Evolutionary conservation across 768 basidiomycete species (phyloP).

Genomic region (Boletales sp.): DNA sequence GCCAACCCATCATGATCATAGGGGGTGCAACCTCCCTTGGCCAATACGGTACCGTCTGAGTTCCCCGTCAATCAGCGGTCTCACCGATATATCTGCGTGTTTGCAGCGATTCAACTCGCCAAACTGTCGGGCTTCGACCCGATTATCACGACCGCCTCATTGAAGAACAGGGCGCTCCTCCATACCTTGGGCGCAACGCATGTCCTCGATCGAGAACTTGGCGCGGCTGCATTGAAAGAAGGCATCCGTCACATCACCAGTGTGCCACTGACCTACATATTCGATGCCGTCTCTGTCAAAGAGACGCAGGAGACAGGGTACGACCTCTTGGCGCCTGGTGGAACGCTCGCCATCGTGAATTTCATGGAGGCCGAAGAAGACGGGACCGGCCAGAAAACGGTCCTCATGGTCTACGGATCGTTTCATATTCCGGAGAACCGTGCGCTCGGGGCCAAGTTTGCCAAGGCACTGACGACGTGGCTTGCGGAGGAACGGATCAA

Average conservation of each 20-base stretch:
- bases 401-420: background rate
- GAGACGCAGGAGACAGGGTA: conserved; percentile 32
- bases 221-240: conserved; percentile 2
- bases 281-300: conserved; percentile 30
- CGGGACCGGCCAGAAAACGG: background rate
- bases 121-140: conserved; percentile 32
- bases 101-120: conserved; percentile 31
- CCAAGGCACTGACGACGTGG: conserved; percentile 11
- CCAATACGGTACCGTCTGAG: conserved; percentile 27
- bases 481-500: conserved; percentile 16
- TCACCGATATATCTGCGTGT: too few species aligned
- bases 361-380: background rate
- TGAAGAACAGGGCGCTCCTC: conserved; percentile 27
- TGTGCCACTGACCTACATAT: conserved; percentile 8
- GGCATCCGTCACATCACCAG: conserved; percentile 4
- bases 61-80: too few species aligned
- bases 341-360: conserved; percentile 18
- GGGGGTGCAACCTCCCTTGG: conserved; percentile 38
- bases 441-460: conserved; percentile 9
- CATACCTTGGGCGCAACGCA: conserved; percentile 36
- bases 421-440: conserved; percentile 6
- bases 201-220: conserved; percentile 30
- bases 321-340: conserved; percentile 24
- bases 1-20: conserved; percentile 31
- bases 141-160: conserved; percentile 38